These are phyloP conservation scores for Fusarium nelsonii DNA, from an alignment of 2,329 filamentous ascomycete species.

Conservation along the genomic window DNA sequence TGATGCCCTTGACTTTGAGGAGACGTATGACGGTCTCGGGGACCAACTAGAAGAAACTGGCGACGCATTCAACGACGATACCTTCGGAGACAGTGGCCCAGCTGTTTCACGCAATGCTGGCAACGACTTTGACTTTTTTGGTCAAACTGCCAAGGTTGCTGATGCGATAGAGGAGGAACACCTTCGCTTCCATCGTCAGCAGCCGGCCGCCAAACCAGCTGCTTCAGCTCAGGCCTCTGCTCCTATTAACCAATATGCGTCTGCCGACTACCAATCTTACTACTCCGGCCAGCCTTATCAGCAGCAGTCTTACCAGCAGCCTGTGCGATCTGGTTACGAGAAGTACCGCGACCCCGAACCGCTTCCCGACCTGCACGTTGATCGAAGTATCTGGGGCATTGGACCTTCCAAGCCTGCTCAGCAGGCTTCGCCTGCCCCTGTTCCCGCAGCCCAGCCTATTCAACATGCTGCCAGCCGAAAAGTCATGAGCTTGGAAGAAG, in stretches of 20 bases:
- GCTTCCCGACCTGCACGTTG: conserved; percentile 90
- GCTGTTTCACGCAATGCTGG: conserved; percentile 69
- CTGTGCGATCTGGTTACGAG: conserved; percentile 86
- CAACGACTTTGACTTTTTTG: conserved; percentile 98
- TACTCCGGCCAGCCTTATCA: conserved; percentile 41
- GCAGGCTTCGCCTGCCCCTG: conserved; percentile 50
- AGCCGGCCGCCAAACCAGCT: conserved; percentile 64
- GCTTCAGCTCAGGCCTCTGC: conserved; percentile 49
- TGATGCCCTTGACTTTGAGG: conserved; percentile 83
- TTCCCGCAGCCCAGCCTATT: conserved; percentile 30
- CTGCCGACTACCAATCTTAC: conserved; percentile 53
- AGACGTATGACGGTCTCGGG: conserved; percentile 95
- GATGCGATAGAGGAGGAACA: conserved; percentile 92
- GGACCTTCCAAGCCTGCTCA: conserved; percentile 64
- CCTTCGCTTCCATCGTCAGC: conserved; percentile 81
- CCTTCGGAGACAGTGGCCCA: conserved; percentile 71
- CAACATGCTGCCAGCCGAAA: conserved; percentile 67
- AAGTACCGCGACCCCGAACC: conserved; percentile 88
- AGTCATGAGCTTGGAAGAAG: conserved; percentile 96
- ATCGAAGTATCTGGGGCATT: conserved; percentile 92
- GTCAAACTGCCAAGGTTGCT: conserved; percentile 87
- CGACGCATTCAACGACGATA: conserved; percentile 97
- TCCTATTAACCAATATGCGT: conserved; percentile 55
- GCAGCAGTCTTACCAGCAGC: conserved; percentile 29
- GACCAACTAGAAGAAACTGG: conserved; percentile 91